These are phyloP conservation scores for Entomortierella chlamydospora DNA, from an alignment of 192 early-diverging fungal species.

Conservation along the genomic window DNA sequence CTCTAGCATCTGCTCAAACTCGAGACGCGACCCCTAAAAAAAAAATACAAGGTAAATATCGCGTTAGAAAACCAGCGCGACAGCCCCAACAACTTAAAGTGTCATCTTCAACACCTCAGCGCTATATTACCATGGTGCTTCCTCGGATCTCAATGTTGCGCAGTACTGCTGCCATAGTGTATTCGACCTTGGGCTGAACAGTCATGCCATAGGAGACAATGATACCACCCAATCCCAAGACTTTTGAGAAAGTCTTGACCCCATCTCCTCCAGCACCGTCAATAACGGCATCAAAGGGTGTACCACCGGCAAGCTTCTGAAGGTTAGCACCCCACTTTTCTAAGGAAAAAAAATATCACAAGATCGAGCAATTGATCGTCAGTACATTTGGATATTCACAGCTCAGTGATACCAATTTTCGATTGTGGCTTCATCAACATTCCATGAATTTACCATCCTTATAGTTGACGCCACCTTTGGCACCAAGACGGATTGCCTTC, in stretches of 20 bases:
- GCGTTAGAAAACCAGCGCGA: too few relatives aligned
- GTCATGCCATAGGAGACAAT: constrained; percentile 74
- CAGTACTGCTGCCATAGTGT: constrained; percentile 61
- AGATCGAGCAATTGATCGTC: too few relatives aligned
- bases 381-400: too few relatives aligned
- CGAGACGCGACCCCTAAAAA: constrained; percentile 52
- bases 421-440: too few relatives aligned
- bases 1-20: constrained; percentile 70
- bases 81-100: too few relatives aligned
- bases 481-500: constrained; percentile 69
- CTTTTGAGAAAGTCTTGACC: constrained; percentile 48
- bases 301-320: constrained; percentile 43
- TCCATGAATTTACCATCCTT: constrained; percentile 58
- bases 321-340: constrained; percentile 63
- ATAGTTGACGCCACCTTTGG: constrained; percentile 77
- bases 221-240: constrained; percentile 64
- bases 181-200: constrained; percentile 52
- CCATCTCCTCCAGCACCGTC: constrained; percentile 75
- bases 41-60: too few relatives aligned
- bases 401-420: too few relatives aligned
- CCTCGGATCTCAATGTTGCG: constrained; percentile 74
- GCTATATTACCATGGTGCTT: constrained; percentile 76
- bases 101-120: too few relatives aligned
- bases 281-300: constrained; percentile 64
- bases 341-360: constrained; percentile 14